A percentile compares a stretch with the other conserved stretches of the same genome.
phyloP scores from a whole-genome alignment of 306 rosid genomes.

The Quercus berberidifolia region DNA sequence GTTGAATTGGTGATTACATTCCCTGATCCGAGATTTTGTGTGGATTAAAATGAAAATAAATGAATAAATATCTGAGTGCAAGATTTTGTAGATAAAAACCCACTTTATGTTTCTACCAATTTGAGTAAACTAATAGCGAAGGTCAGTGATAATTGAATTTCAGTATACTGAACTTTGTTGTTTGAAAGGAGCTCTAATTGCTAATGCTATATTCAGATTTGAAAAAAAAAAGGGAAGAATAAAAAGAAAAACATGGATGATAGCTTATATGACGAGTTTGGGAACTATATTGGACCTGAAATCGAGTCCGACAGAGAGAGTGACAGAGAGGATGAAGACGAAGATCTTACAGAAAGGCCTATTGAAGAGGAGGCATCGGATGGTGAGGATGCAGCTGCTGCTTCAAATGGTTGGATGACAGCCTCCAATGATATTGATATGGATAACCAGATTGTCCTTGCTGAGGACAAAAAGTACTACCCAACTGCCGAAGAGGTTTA shows the following conservation, averaged over 20 bases:
- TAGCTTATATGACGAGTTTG: slow-evolving; percentile 92
- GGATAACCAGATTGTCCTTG: slow-evolving; percentile 89
- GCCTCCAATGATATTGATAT: slow-evolving; percentile 60
- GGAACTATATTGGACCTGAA: slow-evolving; percentile 97
- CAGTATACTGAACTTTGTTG: not conserved
- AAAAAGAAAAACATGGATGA: slow-evolving; percentile 61
- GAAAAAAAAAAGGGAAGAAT: not conserved
- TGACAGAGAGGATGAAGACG: slow-evolving; percentile 68
- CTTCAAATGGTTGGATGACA: slow-evolving; percentile 72
- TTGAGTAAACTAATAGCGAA: not conserved
- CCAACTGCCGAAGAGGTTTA: slow-evolving; percentile 95
- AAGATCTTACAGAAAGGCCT: slow-evolving; percentile 51
- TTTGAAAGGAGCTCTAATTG: not conserved
- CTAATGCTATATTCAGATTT: not conserved
- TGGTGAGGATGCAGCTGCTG: slow-evolving; percentile 49
- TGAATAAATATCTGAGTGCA: not conserved
- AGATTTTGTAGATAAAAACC: not conserved
- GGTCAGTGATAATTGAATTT: not conserved
- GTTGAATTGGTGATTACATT: too few relatives aligned
- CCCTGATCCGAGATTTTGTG: not conserved
- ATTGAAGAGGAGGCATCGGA: slow-evolving; percentile 48
- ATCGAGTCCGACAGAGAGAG: slow-evolving; percentile 89
- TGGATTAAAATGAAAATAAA: not conserved
- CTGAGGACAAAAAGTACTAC: slow-evolving; percentile 95
- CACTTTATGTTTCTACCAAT: not conserved